Evolutionary conservation across 176 grass and related monocot genomes (phyloP).

Genomic region (Avena sativa): DNA sequence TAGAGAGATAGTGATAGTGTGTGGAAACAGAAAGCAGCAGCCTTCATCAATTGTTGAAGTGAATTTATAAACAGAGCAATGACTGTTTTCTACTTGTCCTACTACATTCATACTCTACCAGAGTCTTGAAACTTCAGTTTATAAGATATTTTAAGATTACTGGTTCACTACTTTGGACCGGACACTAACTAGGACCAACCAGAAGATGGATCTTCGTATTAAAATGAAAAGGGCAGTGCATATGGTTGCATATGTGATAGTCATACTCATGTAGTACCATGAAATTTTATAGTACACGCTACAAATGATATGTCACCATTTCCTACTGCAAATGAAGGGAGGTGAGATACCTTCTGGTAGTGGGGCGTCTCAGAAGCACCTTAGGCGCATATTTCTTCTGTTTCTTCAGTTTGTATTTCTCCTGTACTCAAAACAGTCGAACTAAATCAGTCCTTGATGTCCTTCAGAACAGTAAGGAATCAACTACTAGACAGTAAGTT

Average conservation of each 20-base stretch:
- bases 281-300: neutral
- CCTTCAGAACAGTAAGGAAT: constrained; percentile 1
- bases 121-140: neutral
- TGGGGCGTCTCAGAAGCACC: constrained; percentile 83
- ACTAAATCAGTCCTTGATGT: constrained; percentile 9
- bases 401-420: constrained; percentile 99
- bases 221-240: neutral
- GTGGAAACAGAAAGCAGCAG: neutral
- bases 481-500: neutral
- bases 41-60: neutral
- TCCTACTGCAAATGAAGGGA: neutral
- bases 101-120: neutral
- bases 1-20: neutral
- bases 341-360: constrained; percentile 66
- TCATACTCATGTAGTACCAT: neutral
- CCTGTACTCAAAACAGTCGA: constrained; percentile 47
- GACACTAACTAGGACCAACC: neutral
- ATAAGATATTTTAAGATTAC: neutral
- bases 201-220: neutral
- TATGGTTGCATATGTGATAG: neutral
- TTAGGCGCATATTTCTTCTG: constrained; percentile 99
- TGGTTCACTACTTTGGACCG: neutral
- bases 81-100: neutral
- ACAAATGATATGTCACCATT: neutral
- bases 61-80: neutral